phyloP scores from a whole-genome alignment of 1,284 basidiomycete species.

The Cryptococcus sp. region DNA sequence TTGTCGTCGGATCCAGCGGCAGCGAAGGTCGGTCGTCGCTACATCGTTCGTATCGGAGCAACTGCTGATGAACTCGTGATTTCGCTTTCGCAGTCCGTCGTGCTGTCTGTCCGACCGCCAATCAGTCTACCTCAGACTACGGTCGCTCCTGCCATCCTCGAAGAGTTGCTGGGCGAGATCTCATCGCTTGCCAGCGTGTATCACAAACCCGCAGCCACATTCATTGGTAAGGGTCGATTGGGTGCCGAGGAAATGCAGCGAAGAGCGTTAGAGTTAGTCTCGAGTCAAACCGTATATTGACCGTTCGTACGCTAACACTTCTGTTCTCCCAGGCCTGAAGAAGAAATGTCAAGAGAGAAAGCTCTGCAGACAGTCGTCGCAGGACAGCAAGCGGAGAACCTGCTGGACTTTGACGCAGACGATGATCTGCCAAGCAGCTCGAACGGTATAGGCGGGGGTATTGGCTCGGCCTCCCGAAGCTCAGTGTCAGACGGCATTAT shows the following conservation, averaged over 20 bases:
- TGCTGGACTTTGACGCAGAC: constrained; percentile 87
- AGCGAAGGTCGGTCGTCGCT: constrained; percentile 68
- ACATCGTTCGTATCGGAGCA: not conserved
- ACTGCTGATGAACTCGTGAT: constrained; percentile 7
- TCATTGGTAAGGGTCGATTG: constrained; percentile 79
- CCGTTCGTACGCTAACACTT: constrained; percentile 7
- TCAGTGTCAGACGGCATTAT: constrained; percentile 20
- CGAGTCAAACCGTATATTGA: not conserved
- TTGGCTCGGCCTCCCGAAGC: constrained; percentile 1
- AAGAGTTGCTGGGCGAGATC: constrained; percentile 87
- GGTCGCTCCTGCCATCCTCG: constrained; percentile 84
- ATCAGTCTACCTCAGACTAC: constrained; percentile 90
- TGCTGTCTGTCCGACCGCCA: constrained; percentile 85
- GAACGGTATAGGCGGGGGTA: constrained; percentile 38
- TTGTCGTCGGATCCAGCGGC: constrained; percentile 89
- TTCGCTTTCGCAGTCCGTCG: constrained; percentile 67
- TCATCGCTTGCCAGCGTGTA: constrained; percentile 88
- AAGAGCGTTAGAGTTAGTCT: constrained; percentile 65
- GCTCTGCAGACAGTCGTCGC: constrained; percentile 84
- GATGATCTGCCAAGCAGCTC: constrained; percentile 57
- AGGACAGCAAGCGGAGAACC: constrained; percentile 88
- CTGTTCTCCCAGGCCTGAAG: constrained; percentile 57
- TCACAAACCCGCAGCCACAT: constrained; percentile 91
- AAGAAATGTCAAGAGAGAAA: constrained; percentile 67
- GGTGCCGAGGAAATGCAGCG: constrained; percentile 79